Conservation (phyloP, 768 basidiomycete genomes). For the Leccinum subtestaceum region DNA sequence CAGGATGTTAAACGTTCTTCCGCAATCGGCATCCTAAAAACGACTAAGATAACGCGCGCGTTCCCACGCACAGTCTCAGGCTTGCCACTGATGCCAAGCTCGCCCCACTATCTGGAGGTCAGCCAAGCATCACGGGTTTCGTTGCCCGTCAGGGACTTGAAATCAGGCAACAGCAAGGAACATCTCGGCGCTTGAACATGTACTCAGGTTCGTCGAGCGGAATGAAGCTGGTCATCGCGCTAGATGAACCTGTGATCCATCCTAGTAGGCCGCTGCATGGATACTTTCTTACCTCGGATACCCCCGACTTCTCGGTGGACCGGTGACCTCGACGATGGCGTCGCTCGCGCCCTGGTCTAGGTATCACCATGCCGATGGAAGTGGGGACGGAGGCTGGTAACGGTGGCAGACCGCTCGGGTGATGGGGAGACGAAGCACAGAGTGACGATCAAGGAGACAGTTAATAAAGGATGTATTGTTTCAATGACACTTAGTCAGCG, state of each 20-base stretch:
- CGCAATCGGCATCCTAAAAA: neutral
- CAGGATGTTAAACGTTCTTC: too few relatives aligned
- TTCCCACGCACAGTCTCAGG: constrained; percentile 45
- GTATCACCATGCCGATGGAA: too few relatives aligned
- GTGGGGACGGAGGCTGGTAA: too few relatives aligned
- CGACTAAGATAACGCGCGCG: neutral
- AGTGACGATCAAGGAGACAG: too few relatives aligned
- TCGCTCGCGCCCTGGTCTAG: too few relatives aligned
- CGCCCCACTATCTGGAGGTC: constrained; percentile 38
- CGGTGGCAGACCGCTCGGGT: too few relatives aligned
- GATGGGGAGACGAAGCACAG: too few relatives aligned
- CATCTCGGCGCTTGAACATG: constrained; percentile 39
- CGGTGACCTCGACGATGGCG: too few relatives aligned
- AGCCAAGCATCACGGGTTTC: constrained; percentile 19
- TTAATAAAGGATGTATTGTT: too few relatives aligned
- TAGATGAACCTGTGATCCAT: neutral
- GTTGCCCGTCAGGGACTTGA: constrained; percentile 16
- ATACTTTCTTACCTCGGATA: neutral
- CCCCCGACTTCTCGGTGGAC: neutral
- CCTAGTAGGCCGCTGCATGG: neutral
- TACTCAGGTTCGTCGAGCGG: neutral
- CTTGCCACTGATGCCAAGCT: constrained; percentile 49
- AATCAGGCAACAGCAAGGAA: constrained; percentile 45
- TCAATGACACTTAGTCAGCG: neutral
- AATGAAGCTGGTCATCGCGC: neutral